Evolutionary conservation across 1,284 basidiomycete genomes (phyloP), one percentile per base, ranked within the genome.

Genomic region (Puccinia hordei): DNA sequence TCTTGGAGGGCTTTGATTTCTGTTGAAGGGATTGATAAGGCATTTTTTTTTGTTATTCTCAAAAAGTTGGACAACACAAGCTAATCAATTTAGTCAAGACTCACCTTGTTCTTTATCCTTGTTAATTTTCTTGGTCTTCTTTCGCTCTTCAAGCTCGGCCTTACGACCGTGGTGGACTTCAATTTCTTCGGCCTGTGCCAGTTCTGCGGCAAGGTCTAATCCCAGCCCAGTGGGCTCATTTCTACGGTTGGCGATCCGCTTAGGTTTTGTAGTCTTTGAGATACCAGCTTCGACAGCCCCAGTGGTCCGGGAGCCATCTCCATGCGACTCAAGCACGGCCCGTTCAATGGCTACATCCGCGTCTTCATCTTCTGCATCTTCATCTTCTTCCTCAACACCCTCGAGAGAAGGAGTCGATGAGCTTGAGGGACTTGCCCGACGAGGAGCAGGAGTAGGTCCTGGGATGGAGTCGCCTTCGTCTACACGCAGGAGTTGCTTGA

Each of bases 1-100:
- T 98, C 95, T 85, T 92, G 93, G 85, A 97, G 89, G 57, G 90
- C 91, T 86, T 95, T 95, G 84, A 96, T 90, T 86, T 97, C 95
- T 27, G 87, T 89, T 63, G 90, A 88, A 65, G 94, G 87, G 12
- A 59, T 59, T 41, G 22, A 61, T 2, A 30, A n/a, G n/a, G 9
- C 10, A 35, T n/a, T n/a, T n/a, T n/a, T n/a, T n/a, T n/a, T n/a
- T 90, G 89, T 86, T 57, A 0, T 49, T 44, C 38, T 41, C 38
- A 4, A 41, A 41, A 41, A 41, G 51, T 8, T 22, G 8, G 53
- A 5, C 53, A 19, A 57, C 53, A 57, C 30, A 59, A 59, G 15
- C 9, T 5, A 59, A 33, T 15, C 13, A 27, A 33, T 49, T 49
- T 24, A 27, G 24, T 57, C 30, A 27, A 24, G 13, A 71, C 65